Conservation (phyloP, 2,329 filamentous ascomycete genomes). For the Fusarium phyllophilum region DNA sequence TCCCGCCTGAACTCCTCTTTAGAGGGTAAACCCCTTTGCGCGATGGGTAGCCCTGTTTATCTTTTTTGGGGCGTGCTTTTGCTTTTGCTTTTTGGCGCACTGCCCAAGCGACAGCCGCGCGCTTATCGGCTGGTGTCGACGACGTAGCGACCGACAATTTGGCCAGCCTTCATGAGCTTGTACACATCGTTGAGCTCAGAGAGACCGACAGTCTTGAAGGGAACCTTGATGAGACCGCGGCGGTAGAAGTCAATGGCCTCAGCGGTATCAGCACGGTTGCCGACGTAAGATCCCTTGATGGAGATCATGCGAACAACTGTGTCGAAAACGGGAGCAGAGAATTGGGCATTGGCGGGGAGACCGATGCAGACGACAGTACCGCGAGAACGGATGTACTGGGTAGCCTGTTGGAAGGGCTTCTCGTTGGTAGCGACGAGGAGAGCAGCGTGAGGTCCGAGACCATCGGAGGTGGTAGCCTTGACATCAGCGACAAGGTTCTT, state of each 20-base stretch:
- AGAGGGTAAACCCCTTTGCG: constrained; percentile 36
- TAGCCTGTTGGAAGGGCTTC: constrained; percentile 95
- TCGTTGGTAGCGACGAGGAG: constrained; percentile 87
- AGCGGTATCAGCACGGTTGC: constrained; percentile 86
- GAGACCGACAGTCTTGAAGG: constrained; percentile 86
- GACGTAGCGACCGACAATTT: constrained; percentile 82
- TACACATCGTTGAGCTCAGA: constrained; percentile 84
- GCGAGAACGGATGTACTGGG: constrained; percentile 84
- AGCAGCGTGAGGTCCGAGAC: constrained; percentile 86
- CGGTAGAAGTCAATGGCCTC: constrained; percentile 93
- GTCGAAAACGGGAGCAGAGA: constrained; percentile 88
- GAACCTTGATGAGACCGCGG: constrained; percentile 84
- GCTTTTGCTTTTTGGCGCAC: constrained; percentile 13
- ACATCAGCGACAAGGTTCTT: constrained; percentile 87
- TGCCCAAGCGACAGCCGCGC: constrained; percentile 32
- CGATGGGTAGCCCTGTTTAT: constrained; percentile 32
- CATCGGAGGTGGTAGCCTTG: constrained; percentile 80
- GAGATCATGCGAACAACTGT: constrained; percentile 89
- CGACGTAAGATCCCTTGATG: constrained; percentile 94
- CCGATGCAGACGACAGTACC: constrained; percentile 91
- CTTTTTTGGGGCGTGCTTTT: constrained; percentile 15
- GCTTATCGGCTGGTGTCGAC: constrained; percentile 75
- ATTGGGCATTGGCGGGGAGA: constrained; percentile 80
- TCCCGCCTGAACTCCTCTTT: constrained; percentile 44
- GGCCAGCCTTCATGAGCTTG: constrained; percentile 75